Percentiles rank a stretch among this genome's conserved stretches.
Conservation (phyloP, 1,284 basidiomycete genomes). For the Marasmius fiardii region DNA sequence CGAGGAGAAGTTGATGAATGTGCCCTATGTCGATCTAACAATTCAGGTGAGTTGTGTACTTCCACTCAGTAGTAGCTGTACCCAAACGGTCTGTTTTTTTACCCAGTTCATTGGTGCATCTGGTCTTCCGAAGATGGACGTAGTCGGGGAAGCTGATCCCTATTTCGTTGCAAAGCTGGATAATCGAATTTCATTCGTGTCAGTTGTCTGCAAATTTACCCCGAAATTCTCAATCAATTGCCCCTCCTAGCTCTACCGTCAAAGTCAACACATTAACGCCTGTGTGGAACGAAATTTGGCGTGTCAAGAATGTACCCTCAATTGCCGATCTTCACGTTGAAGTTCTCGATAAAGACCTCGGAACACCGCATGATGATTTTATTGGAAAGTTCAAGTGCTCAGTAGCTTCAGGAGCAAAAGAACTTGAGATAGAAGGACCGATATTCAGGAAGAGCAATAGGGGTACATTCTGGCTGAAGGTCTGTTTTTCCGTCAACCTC, state of each 20-base stretch:
- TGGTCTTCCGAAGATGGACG: slow-evolving; percentile 65
- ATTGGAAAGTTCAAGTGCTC: slow-evolving; percentile 62
- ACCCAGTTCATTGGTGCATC: slow-evolving; percentile 67
- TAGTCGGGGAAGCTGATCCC: slow-evolving; percentile 65
- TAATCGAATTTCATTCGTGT: slow-evolving; percentile 59
- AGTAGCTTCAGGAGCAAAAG: slow-evolving; percentile 54
- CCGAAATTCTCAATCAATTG: neutral
- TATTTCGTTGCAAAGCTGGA: slow-evolving; percentile 71
- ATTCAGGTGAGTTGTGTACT: slow-evolving; percentile 35
- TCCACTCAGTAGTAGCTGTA: neutral
- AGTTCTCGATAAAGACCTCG: slow-evolving; percentile 66
- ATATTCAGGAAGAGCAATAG: slow-evolving; percentile 40
- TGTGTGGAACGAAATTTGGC: slow-evolving; percentile 75
- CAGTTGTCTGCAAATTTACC: slow-evolving; percentile 19
- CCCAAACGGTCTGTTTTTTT: neutral
- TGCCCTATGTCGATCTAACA: slow-evolving; percentile 45
- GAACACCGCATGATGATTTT: slow-evolving; percentile 53
- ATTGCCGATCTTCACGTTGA: slow-evolving; percentile 55
- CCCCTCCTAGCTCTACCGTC: slow-evolving; percentile 54
- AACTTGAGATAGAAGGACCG: slow-evolving; percentile 53
- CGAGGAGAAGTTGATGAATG: slow-evolving; percentile 29
- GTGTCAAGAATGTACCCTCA: slow-evolving; percentile 64
- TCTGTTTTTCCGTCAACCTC: slow-evolving; percentile 22
- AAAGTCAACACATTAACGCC: slow-evolving; percentile 54
- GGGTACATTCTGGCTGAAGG: slow-evolving; percentile 70